Percentiles rank a stretch among this genome's conserved stretches.
phyloP scores from a whole-genome alignment of 1,284 basidiomycete species.

The Rhizoctonia solani region DNA sequence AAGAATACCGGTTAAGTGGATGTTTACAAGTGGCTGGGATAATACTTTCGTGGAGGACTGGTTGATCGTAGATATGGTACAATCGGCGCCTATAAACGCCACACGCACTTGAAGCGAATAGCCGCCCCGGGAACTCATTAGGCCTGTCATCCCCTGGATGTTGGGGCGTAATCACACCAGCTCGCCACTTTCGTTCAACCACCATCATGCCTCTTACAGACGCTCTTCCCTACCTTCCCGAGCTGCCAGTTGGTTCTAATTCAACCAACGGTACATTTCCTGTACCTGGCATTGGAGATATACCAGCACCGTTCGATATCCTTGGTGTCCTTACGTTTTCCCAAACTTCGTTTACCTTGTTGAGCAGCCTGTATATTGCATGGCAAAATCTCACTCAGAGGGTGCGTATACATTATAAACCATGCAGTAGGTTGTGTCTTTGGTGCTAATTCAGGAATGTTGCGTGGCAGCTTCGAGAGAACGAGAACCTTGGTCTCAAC shows the following conservation, averaged over 20 bases:
- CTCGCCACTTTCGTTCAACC: background rate
- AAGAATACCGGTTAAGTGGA: too few species aligned
- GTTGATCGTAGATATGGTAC: background rate
- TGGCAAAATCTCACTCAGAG: conserved; percentile 26
- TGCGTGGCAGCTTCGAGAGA: conserved; percentile 1
- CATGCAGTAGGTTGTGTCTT: background rate
- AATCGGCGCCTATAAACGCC: background rate
- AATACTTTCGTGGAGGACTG: too few species aligned
- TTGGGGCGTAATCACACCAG: too few species aligned
- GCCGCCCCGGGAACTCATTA: background rate
- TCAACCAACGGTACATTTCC: conserved; percentile 20
- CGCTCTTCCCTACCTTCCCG: conserved; percentile 11
- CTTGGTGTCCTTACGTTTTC: conserved; percentile 30
- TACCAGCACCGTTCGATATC: conserved; percentile 29
- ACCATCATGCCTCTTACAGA: conserved; percentile 25
- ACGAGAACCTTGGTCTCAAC: conserved; percentile 17
- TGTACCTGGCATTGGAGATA: conserved; percentile 12
- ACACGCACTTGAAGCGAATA: background rate
- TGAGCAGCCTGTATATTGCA: conserved; percentile 30
- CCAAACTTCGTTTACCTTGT: conserved; percentile 28
- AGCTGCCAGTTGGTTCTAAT: conserved; percentile 12
- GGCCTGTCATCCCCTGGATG: background rate
- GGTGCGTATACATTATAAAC: background rate
- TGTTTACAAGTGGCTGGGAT: too few species aligned
- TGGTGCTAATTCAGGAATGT: too few species aligned